Evolutionary conservation across 495 filamentous ascomycete genomes (phyloP).

Genomic region (Pyrenula massariospora): DNA sequence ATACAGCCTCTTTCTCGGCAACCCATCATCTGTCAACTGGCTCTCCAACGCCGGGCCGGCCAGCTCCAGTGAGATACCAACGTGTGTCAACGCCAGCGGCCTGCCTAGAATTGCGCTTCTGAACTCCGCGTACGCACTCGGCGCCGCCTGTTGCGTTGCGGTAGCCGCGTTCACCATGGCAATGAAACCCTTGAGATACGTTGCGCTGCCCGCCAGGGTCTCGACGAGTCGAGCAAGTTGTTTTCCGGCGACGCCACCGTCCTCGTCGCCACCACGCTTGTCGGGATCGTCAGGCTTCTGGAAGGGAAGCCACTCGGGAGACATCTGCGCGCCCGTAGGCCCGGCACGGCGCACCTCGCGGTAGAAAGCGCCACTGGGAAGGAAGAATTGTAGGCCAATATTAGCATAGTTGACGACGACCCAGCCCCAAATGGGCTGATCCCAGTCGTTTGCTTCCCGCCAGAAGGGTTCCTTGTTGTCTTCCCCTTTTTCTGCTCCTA

Average conservation of each 20-base stretch:
- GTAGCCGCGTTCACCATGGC: slow-evolving; percentile 21
- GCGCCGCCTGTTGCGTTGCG: slow-evolving; percentile 10
- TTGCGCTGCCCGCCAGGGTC: slow-evolving; percentile 7
- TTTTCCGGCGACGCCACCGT: background rate
- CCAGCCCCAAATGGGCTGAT: slow-evolving; percentile 45
- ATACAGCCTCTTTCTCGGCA: too few relatives aligned
- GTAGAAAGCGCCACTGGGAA: slow-evolving; percentile 36
- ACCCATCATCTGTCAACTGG: slow-evolving; percentile 6
- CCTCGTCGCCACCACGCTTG: slow-evolving; percentile 3
- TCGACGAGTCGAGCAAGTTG: slow-evolving; percentile 25
- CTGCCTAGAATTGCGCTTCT: slow-evolving; percentile 26
- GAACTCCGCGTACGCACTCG: slow-evolving; percentile 23
- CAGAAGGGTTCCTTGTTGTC: slow-evolving; percentile 5
- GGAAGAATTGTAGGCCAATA: slow-evolving; percentile 35
- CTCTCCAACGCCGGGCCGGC: slow-evolving; percentile 10
- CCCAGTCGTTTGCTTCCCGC: slow-evolving; percentile 31
- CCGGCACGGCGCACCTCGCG: slow-evolving; percentile 31
- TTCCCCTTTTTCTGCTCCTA: background rate
- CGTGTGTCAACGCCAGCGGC: slow-evolving; percentile 36
- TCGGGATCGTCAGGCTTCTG: background rate
- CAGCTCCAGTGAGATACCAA: slow-evolving; percentile 34
- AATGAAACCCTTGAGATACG: slow-evolving; percentile 25
- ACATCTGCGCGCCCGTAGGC: too few relatives aligned
- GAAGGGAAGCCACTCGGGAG: slow-evolving; percentile 25
- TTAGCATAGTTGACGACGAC: slow-evolving; percentile 38